These are phyloP conservation scores for Penicillium sp. DNA, from an alignment of 2,329 filamentous ascomycete species.

Conservation along the genomic window DNA sequence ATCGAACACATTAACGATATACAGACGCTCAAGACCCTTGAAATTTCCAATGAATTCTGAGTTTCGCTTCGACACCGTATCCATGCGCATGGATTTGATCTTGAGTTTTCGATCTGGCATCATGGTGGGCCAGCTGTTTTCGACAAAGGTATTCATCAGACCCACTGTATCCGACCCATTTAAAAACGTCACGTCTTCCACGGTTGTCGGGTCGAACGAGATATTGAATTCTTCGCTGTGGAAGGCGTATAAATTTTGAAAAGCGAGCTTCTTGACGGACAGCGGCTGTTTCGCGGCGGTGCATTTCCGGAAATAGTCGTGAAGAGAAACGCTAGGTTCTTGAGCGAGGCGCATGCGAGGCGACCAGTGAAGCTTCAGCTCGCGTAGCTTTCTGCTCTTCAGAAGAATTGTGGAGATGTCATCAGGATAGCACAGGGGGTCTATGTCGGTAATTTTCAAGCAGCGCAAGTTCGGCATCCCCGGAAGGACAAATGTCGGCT, in stretches of 20 bases:
- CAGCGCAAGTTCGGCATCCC: conserved; percentile 58
- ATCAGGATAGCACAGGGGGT: conserved; percentile 67
- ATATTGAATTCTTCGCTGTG: conserved; percentile 53
- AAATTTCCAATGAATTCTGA: conserved; percentile 49
- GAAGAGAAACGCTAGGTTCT: conserved; percentile 60
- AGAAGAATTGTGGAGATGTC: conserved; percentile 61
- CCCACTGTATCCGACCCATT: conserved; percentile 50
- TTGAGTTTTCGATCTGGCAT: conserved; percentile 36
- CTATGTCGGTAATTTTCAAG: conserved; percentile 62
- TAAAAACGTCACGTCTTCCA: conserved; percentile 58
- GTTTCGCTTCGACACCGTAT: conserved; percentile 52
- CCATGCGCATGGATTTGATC: conserved; percentile 55
- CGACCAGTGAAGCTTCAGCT: conserved; percentile 63
- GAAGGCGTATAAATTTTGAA: conserved; percentile 63
- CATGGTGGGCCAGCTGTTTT: conserved; percentile 56
- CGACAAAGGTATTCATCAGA: conserved; percentile 56
- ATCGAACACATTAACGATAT: conserved; percentile 52
- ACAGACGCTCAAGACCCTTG: conserved; percentile 54
- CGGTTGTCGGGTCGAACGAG: conserved; percentile 45
- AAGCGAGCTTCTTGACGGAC: conserved; percentile 53
- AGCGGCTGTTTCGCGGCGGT: conserved; percentile 53
- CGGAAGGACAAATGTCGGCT: conserved; percentile 60
- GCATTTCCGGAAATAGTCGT: conserved; percentile 61
- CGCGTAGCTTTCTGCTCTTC: conserved; percentile 57
- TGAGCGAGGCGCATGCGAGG: conserved; percentile 63